Conservation (phyloP, 352 stramenopile species). For the Hyaloperonospora arabidopsidis region DNA sequence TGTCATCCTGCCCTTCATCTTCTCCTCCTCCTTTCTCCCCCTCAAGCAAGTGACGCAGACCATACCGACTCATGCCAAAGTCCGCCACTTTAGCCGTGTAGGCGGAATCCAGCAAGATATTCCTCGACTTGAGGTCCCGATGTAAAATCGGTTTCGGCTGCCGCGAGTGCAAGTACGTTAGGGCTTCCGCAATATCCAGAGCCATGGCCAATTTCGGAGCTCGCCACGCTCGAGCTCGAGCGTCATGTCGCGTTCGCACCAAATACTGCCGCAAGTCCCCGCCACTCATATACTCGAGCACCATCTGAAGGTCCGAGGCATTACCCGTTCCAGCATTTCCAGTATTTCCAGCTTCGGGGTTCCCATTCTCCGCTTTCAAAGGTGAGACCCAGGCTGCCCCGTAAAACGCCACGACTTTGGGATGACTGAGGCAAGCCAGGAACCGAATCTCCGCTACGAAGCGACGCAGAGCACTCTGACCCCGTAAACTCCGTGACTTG, state of each 20-base stretch:
- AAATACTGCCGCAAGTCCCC: conserved; percentile 58
- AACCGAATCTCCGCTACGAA: conserved; percentile 73
- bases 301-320: conserved; percentile 49
- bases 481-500: conserved; percentile 15
- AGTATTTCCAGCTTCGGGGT: too few species aligned
- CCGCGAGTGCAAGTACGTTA: conserved; percentile 57
- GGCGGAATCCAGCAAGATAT: conserved; percentile 50
- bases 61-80: conserved; percentile 54
- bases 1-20: conserved; percentile 18
- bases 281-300: conserved; percentile 66
- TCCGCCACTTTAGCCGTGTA: conserved; percentile 59
- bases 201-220: conserved; percentile 51
- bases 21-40: neutral
- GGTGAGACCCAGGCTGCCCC: conserved; percentile 51
- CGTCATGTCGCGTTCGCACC: conserved; percentile 23
- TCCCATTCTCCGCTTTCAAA: conserved; percentile 12
- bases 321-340: too few species aligned
- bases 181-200: conserved; percentile 47
- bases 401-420: conserved; percentile 76
- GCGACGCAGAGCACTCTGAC: conserved; percentile 12
- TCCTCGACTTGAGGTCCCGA: conserved; percentile 63
- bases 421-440: conserved; percentile 49
- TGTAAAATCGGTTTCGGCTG: conserved; percentile 49
- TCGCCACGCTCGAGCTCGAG: conserved; percentile 33
- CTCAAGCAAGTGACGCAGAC: conserved; percentile 2